Evolutionary conservation across 1,284 basidiomycete species (phyloP).

Genomic region (Uromyces viciae-fabae): DNA sequence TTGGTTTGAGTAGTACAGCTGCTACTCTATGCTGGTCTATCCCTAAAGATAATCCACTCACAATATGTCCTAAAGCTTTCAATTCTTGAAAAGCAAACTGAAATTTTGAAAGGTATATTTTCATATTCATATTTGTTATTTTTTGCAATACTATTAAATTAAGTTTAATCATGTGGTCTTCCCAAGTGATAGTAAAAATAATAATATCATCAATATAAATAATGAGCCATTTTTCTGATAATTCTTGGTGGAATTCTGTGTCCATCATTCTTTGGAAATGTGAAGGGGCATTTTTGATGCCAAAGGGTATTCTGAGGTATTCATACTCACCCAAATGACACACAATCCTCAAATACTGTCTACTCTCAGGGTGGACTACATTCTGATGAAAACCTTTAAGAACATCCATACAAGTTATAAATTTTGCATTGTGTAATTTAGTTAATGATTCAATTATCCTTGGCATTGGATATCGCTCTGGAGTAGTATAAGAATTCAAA

Average conservation of each 20-base stretch:
- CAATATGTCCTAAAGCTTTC: constrained; percentile 5
- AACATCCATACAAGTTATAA: constrained; percentile 17
- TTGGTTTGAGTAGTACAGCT: background rate
- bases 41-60: background rate
- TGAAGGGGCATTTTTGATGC: constrained; percentile 3
- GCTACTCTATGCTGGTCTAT: background rate
- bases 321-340: constrained; percentile 1
- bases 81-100: constrained; percentile 2
- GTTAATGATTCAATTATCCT: constrained; percentile 7
- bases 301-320: constrained; percentile 20
- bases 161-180: constrained; percentile 8
- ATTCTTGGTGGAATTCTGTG: background rate
- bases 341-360: background rate
- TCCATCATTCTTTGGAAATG: constrained; percentile 30
- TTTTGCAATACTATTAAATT: background rate
- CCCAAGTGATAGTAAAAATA: constrained; percentile 2
- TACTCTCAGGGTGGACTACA: background rate
- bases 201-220: constrained; percentile 31
- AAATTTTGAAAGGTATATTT: background rate
- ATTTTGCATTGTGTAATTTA: background rate
- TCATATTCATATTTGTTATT: background rate
- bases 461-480: constrained; percentile 9
- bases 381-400: constrained; percentile 30
- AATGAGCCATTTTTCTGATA: constrained; percentile 23
- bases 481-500: background rate